These are phyloP conservation scores for Trypanosoma rangeli DNA, from an alignment of 208 protist species.

Conservation along the genomic window DNA sequence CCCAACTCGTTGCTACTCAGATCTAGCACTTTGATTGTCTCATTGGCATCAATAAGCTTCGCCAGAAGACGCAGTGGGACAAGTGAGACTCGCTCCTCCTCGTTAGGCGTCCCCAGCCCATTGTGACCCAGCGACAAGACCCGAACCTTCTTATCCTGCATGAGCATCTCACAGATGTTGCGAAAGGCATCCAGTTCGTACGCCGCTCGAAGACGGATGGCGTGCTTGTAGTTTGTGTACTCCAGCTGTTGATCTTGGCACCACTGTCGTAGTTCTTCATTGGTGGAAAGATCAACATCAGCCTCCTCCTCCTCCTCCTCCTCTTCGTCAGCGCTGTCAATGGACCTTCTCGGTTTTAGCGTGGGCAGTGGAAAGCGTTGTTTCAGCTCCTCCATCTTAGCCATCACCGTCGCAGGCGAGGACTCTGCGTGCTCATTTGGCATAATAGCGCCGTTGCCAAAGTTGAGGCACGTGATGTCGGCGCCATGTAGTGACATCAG, in stretches of 20 bases:
- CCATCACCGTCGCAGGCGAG: constrained; percentile 39
- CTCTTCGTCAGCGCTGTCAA: constrained; percentile 17
- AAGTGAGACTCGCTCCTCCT: constrained; percentile 41
- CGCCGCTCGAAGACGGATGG: constrained; percentile 47
- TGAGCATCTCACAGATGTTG: constrained; percentile 60
- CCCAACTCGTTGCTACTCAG: constrained; percentile 76
- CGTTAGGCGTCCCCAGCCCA: constrained; percentile 33
- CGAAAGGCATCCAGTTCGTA: constrained; percentile 69
- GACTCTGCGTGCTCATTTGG: constrained; percentile 33
- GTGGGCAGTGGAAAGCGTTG: constrained; percentile 63
- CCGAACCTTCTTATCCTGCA: constrained; percentile 39
- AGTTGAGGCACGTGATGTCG: constrained; percentile 30
- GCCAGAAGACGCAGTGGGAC: constrained; percentile 55
- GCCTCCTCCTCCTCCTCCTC: constrained; percentile 36
- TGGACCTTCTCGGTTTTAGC: constrained; percentile 19
- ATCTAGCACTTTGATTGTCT: constrained; percentile 77
- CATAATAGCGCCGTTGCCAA: constrained; percentile 39
- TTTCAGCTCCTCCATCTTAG: constrained; percentile 50
- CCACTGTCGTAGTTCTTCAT: constrained; percentile 55
- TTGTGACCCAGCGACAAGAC: constrained; percentile 56
- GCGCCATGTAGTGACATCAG: constrained; percentile 37
- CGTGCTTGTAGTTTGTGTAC: constrained; percentile 55
- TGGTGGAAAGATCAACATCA: constrained; percentile 44
- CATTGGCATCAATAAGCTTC: constrained; percentile 70
- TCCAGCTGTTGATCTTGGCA: constrained; percentile 55